Base-by-base conservation (phyloP, 2,329 filamentous ascomycete genomes). In the Penicillium hordei region DNA sequence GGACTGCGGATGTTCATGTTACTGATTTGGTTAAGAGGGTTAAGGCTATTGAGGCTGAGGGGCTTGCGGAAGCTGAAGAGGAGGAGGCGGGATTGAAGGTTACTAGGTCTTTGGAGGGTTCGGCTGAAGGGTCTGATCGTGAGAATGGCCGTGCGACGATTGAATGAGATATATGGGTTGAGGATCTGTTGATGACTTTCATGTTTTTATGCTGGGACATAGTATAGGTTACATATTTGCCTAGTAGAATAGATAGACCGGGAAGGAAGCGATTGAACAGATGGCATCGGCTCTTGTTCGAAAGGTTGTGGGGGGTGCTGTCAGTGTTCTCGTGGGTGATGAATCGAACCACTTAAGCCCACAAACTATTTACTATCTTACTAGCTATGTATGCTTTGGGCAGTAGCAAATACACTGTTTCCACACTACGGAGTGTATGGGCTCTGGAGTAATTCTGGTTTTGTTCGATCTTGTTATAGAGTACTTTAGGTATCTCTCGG, bases 1-100 rank as follows among this genome's bases (percentile, higher is more conserved):
- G 90, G 52, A 94, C 89, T 70, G 86, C 86, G 3, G 94, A 97
- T 78, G 83, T 82, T 60, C 93, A 99, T 80, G 83, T 99, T 52
- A 87, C 84, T 49, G 93, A 97, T 75, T 78, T 99, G 66, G 91
- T 90, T 17, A 76, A 79, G 56, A 83, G 90, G 52, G 88, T 94
- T 43, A 84, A 86, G 68, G 82, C 79, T 51, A 81, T 96, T 53
- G 83, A 88, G 76, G 63, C 60, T 19, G 68, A 54, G 39, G 68
- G 64, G 1, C 58, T 68, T 36, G 65, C 62, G 17, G 65, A 65
- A 23, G 60, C 60, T 43, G 74, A 76, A 40, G 70, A 75, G 57
- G 61, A 63, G 57, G 67, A 72, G 59, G 69, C 71, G 6, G 65
- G 70, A 60, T 59, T 62, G 39, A 65, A 71, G 39, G 60, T 75